phyloP scores from a whole-genome alignment of 2,329 filamentous ascomycete genomes.

The Aspergillus eucalypticola region DNA sequence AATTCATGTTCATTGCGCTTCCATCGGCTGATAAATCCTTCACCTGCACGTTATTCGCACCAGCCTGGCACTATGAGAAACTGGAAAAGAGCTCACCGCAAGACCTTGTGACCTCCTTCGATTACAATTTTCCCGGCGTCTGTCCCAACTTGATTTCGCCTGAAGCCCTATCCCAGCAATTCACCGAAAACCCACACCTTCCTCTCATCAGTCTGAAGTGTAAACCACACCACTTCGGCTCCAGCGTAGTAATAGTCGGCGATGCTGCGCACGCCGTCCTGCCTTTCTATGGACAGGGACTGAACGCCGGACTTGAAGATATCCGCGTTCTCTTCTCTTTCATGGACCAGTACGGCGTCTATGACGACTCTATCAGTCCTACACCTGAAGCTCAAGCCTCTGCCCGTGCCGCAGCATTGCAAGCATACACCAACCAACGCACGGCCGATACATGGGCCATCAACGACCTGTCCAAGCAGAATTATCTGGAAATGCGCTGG shows the following conservation, averaged over 20 bases:
- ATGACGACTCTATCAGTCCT: constrained; percentile 30
- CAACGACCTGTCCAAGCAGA: constrained; percentile 85
- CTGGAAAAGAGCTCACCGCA: constrained; percentile 63
- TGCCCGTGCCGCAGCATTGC: constrained; percentile 55
- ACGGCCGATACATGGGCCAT: constrained; percentile 82
- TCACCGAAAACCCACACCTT: constrained; percentile 79
- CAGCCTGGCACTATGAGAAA: constrained; percentile 65
- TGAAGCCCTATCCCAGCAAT: constrained; percentile 70
- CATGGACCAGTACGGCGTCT: constrained; percentile 67
- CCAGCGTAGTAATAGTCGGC: constrained; percentile 79
- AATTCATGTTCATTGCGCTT: constrained; percentile 98
- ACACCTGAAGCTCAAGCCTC: constrained; percentile 46
- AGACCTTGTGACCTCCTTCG: constrained; percentile 81
- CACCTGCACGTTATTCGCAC: constrained; percentile 90
- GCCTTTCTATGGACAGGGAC: constrained; percentile 96
- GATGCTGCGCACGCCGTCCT: constrained; percentile 98
- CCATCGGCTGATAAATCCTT: constrained; percentile 87
- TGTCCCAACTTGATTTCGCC: constrained; percentile 60
- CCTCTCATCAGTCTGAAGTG: constrained; percentile 94
- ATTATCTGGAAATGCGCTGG: constrained; percentile 91
- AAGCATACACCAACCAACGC: constrained; percentile 73
- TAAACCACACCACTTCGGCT: constrained; percentile 77
- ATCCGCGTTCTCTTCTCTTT: constrained; percentile 83
- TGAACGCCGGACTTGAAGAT: constrained; percentile 95
- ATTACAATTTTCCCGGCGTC: constrained; percentile 83